Conservation (phyloP, 139 green algal genomes). For the Bryopsis sp. region DNA sequence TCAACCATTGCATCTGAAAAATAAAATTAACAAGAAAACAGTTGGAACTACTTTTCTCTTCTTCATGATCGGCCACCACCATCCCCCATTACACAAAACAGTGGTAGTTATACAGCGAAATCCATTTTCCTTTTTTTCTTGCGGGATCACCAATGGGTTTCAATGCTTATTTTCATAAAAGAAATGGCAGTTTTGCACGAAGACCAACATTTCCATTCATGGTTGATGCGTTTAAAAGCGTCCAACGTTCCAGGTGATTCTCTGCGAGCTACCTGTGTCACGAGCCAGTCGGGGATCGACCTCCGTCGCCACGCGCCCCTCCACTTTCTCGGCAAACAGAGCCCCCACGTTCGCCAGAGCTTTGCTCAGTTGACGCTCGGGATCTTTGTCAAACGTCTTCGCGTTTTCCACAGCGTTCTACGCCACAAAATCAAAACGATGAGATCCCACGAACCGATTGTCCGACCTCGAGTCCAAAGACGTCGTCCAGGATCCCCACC, state of each 20-base stretch:
- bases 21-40: not conserved
- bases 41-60: no score
- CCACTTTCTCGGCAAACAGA: slow-evolving; percentile 52
- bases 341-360: slow-evolving; percentile 65
- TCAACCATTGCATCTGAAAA: slow-evolving; percentile 35
- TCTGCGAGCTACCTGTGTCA: slow-evolving; percentile 41
- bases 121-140: no score
- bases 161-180: no score
- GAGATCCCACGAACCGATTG: not conserved
- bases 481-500: no score
- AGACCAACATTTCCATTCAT: not conserved
- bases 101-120: no score
- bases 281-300: slow-evolving; percentile 61
- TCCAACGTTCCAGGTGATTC: no score
- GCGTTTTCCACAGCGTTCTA: slow-evolving; percentile 65
- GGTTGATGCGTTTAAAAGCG: no score
- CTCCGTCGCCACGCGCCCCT: slow-evolving; percentile 61
- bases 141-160: no score
- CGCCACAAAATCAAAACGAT: not conserved
- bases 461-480: slow-evolving; percentile 20
- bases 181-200: not conserved
- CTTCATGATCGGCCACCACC: no score
- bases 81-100: no score
- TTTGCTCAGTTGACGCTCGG: slow-evolving; percentile 48
- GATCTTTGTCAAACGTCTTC: slow-evolving; percentile 47